These are phyloP conservation scores for Mimosa pudica DNA, from an alignment of 306 rosid genomes.

Conservation along the genomic window DNA sequence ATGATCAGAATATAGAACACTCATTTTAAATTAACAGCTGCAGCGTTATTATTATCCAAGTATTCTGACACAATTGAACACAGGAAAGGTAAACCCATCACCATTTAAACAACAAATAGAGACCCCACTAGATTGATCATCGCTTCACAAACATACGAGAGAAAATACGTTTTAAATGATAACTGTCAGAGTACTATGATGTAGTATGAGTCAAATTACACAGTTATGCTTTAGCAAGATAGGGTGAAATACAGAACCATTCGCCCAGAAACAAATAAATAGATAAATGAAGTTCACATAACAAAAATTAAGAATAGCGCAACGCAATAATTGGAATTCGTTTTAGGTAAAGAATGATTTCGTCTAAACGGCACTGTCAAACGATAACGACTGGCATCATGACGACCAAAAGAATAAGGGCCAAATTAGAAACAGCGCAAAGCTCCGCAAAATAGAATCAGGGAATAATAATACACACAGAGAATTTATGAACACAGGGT, in stretches of 20 bases:
- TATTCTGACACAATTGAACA: background rate
- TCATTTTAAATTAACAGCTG: background rate
- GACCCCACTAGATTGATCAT: background rate
- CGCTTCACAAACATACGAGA: background rate
- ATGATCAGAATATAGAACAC: background rate
- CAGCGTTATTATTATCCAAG: background rate
- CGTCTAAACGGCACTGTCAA: constrained; percentile 39
- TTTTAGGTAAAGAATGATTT: constrained; percentile 10
- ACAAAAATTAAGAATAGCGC: background rate
- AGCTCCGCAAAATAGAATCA: background rate
- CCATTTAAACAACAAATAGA: background rate
- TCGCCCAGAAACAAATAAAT: background rate
- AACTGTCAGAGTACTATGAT: background rate
- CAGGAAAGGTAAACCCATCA: background rate
- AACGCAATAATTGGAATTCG: constrained; percentile 7
- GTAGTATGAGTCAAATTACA: background rate
- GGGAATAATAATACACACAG: too few species aligned
- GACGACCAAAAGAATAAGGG: constrained; percentile 40
- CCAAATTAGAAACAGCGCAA: background rate
- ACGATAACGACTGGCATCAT: constrained; percentile 43
- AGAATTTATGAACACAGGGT: too few species aligned
- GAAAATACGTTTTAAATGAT: background rate
- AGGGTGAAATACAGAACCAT: background rate
- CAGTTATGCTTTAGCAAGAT: background rate
- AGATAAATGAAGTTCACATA: background rate